Conservation (phyloP, 441 rosid species). For the Euphorbia corollata region DNA sequence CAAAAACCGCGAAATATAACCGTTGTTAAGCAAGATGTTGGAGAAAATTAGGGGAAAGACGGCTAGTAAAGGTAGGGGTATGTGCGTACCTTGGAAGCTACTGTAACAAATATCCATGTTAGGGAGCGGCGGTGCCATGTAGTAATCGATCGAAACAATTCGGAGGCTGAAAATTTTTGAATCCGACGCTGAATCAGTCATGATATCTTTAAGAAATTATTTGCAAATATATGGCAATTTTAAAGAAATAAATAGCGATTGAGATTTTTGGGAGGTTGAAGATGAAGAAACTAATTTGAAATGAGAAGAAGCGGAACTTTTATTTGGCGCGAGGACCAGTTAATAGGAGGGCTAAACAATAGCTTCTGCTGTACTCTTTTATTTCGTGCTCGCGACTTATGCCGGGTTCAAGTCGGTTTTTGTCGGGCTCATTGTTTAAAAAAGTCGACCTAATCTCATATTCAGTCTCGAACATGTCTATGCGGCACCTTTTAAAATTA, state of each 20-base stretch:
- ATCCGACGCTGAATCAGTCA: slow-evolving; percentile 43
- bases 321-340: background rate
- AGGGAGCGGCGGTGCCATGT: slow-evolving; percentile 79
- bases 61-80: background rate
- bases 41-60: background rate
- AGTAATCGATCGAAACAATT: slow-evolving; percentile 74
- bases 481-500: too few species aligned
- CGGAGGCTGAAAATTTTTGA: slow-evolving; percentile 64
- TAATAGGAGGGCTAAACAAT: too few species aligned
- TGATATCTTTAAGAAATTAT: slow-evolving; percentile 9
- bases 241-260: too few species aligned
- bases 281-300: background rate
- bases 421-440: too few species aligned
- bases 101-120: slow-evolving; percentile 66
- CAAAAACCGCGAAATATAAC: background rate
- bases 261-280: background rate
- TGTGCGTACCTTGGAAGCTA: slow-evolving; percentile 64
- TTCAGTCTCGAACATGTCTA: too few species aligned
- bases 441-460: too few species aligned
- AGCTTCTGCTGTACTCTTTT: too few species aligned
- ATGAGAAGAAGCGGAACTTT: background rate
- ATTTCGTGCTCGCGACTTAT: too few species aligned
- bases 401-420: too few species aligned
- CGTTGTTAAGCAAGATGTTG: too few species aligned
- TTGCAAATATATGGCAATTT: background rate